These are phyloP conservation scores for Chlorophyllum brunneum DNA, from an alignment of 768 basidiomycete genomes.

Conservation along the genomic window DNA sequence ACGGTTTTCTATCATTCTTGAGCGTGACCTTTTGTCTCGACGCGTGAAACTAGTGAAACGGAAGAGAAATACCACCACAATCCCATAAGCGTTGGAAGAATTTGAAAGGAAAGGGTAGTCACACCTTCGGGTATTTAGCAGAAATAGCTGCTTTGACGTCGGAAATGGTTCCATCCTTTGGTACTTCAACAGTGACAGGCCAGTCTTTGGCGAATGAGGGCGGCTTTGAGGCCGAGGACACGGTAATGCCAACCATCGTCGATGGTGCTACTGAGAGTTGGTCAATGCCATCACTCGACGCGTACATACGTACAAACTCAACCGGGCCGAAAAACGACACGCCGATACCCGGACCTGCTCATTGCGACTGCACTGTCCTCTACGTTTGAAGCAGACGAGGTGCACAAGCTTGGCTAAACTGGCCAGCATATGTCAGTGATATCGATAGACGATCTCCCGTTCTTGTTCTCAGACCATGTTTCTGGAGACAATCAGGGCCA, in stretches of 20 bases:
- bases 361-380: too few relatives aligned
- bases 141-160: conserved; percentile 70
- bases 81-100: background rate
- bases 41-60: conserved; percentile 52
- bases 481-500: too few relatives aligned
- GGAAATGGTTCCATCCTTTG: conserved; percentile 50
- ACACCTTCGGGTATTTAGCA: conserved; percentile 33
- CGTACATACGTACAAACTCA: conserved; percentile 21
- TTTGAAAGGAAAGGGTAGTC: background rate
- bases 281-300: background rate
- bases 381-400: too few relatives aligned
- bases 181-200: conserved; percentile 47
- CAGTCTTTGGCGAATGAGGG: conserved; percentile 46
- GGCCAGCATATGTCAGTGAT: too few relatives aligned
- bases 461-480: too few relatives aligned
- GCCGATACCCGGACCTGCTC: background rate
- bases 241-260: conserved; percentile 41
- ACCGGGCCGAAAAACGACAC: background rate
- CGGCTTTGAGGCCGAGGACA: conserved; percentile 46
- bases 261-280: too few relatives aligned
- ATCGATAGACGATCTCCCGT: too few relatives aligned
- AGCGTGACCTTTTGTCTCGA: conserved; percentile 72
- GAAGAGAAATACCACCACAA: background rate
- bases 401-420: too few relatives aligned
- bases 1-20: conserved; percentile 55